Percentiles rank a stretch among this genome's conserved stretches.
phyloP scores from a whole-genome alignment of 257 asterid genomes.

The Capsicum baccatum region DNA sequence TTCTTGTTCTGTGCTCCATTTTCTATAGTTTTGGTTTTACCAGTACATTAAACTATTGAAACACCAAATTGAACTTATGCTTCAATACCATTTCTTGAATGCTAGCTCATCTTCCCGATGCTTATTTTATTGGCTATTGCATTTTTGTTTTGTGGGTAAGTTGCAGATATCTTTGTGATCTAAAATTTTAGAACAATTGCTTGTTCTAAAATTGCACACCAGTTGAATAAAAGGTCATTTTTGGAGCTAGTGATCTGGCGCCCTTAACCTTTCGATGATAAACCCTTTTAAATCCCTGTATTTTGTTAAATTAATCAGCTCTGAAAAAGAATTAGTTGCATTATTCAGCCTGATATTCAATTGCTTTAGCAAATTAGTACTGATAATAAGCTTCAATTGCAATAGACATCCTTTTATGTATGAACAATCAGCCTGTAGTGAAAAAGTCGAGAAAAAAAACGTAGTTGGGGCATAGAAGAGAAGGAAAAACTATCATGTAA shows the following conservation, averaged over 20 bases:
- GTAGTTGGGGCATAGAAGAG: slow-evolving; percentile 10
- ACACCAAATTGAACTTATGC: background rate
- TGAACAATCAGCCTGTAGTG: background rate
- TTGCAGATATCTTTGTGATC: background rate
- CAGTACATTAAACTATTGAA: background rate
- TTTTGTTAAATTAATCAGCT: background rate
- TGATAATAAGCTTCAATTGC: slow-evolving; percentile 18
- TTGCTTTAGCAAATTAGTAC: slow-evolving; percentile 15
- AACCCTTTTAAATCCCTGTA: background rate
- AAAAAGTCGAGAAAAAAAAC: background rate
- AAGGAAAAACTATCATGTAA: background rate
- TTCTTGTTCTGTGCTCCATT: slow-evolving; percentile 8
- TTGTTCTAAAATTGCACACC: slow-evolving; percentile 18
- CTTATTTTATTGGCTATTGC: slow-evolving; percentile 7
- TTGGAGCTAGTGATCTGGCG: no score
- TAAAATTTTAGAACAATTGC: slow-evolving; percentile 13
- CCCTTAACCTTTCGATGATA: no score
- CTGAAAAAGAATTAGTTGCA: background rate
- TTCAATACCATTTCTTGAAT: background rate
- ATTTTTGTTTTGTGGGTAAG: background rate
- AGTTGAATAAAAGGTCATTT: background rate
- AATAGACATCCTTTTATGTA: background rate
- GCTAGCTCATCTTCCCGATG: background rate
- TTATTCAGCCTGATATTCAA: background rate
- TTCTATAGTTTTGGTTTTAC: background rate